A percentile compares a stretch with the other conserved stretches of the same genome.
Evolutionary conservation across 306 rosid genomes (phyloP).

Genomic region (Adenanthera pavonina): DNA sequence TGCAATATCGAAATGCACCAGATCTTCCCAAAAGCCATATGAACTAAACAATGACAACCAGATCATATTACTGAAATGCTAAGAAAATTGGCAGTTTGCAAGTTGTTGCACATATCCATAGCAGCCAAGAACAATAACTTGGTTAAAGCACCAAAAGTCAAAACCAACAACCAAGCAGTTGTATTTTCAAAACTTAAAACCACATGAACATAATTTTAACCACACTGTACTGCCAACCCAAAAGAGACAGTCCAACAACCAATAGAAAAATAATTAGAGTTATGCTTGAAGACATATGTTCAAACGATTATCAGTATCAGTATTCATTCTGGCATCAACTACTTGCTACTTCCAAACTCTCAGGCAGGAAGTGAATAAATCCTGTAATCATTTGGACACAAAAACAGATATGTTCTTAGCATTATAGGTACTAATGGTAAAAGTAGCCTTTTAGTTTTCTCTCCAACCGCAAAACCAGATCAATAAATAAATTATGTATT

Average conservation of each 20-base stretch:
- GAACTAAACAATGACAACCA: conserved; percentile 12
- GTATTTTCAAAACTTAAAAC: not conserved
- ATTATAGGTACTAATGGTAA: not conserved
- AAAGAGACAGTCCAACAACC: conserved; percentile 3
- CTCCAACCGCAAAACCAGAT: not conserved
- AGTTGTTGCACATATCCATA: conserved; percentile 14
- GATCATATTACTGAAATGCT: conserved; percentile 3
- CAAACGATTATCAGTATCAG: conserved; percentile 11
- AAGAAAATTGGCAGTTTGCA: conserved; percentile 15
- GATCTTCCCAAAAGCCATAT: not conserved
- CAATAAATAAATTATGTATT: conserved; percentile 25
- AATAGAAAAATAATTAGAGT: conserved; percentile 17
- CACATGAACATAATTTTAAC: not conserved
- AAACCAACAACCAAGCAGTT: not conserved
- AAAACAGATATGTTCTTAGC: not conserved
- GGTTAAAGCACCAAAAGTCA: not conserved
- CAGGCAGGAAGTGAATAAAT: conserved; percentile 4
- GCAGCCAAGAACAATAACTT: conserved; percentile 12
- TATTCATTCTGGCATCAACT: conserved; percentile 18
- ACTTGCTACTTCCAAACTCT: conserved; percentile 4
- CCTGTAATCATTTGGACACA: conserved; percentile 9
- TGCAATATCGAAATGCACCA: conserved; percentile 19
- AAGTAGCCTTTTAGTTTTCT: conserved; percentile 2
- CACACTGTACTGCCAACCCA: not conserved
- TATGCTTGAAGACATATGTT: not conserved